phyloP scores from a whole-genome alignment of 768 basidiomycete species.

The Pisolithus microcarpus region DNA sequence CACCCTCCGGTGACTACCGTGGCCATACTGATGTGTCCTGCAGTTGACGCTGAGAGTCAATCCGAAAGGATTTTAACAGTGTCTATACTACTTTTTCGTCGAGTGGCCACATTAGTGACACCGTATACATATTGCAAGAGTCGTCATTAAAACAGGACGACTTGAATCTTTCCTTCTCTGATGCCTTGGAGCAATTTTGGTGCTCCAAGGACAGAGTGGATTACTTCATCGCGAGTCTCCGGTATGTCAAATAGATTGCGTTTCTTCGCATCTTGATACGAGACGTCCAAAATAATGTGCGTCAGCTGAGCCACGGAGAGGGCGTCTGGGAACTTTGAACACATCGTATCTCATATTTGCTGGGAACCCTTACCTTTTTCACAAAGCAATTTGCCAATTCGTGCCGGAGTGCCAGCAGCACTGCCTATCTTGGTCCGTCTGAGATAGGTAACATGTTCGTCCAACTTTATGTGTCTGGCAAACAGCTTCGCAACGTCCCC shows the following conservation, averaged over 20 bases:
- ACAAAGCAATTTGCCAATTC: constrained; percentile 78
- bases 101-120: neutral
- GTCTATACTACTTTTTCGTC: constrained; percentile 9
- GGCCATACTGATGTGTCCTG: constrained; percentile 4
- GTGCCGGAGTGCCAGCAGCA: constrained; percentile 88
- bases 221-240: constrained; percentile 76
- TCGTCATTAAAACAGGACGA: constrained; percentile 64
- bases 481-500: constrained; percentile 94
- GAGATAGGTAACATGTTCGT: constrained; percentile 81
- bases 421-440: constrained; percentile 78
- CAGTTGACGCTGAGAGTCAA: constrained; percentile 84
- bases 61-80: constrained; percentile 78
- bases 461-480: constrained; percentile 87
- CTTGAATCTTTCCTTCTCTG: constrained; percentile 62
- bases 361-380: constrained; percentile 47
- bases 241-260: constrained; percentile 73
- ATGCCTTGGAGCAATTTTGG: constrained; percentile 56
- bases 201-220: constrained; percentile 63
- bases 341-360: neutral
- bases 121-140: neutral
- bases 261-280: constrained; percentile 69
- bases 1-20: neutral
- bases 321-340: constrained; percentile 44
- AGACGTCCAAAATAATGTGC: constrained; percentile 77
- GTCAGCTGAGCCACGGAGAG: constrained; percentile 67